Conservation (phyloP, 208 protist species). For the Strigomonas culicis region DNA sequence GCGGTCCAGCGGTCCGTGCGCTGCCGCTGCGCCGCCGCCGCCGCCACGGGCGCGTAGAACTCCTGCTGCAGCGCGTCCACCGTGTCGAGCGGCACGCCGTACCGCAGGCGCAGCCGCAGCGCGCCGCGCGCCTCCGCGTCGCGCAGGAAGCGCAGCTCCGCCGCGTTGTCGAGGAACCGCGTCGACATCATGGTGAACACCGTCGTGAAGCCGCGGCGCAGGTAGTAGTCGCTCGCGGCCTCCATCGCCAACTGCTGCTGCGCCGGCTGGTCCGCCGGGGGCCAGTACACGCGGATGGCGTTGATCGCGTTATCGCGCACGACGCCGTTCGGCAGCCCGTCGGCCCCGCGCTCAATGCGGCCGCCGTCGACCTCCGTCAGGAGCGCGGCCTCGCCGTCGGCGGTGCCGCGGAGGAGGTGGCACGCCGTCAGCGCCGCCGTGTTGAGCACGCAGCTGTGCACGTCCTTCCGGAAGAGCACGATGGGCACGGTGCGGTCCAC, state of each 20-base stretch:
- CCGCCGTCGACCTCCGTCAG: slow-evolving; percentile 32
- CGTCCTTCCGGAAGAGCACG: slow-evolving; percentile 47
- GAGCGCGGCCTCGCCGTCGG: slow-evolving; percentile 20
- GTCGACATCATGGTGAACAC: slow-evolving; percentile 53
- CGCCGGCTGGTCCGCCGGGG: slow-evolving; percentile 14
- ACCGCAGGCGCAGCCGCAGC: slow-evolving; percentile 40
- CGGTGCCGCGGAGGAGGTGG: slow-evolving; percentile 38
- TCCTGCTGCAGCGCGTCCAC: slow-evolving; percentile 19
- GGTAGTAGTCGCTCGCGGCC: slow-evolving; percentile 26
- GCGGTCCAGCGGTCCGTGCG: slow-evolving; percentile 32
- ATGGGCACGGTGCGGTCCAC: slow-evolving; percentile 35
- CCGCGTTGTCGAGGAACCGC: slow-evolving; percentile 31
- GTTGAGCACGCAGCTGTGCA: slow-evolving; percentile 57
- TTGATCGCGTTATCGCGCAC: slow-evolving; percentile 57
- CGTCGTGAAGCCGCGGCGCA: slow-evolving; percentile 40
- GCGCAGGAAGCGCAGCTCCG: slow-evolving; percentile 29
- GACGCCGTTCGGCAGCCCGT: slow-evolving; percentile 47
- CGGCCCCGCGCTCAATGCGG: slow-evolving; percentile 28
- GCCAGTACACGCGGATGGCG: slow-evolving; percentile 21
- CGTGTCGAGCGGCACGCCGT: slow-evolving; percentile 27
- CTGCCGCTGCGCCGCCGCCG: slow-evolving; percentile 1
- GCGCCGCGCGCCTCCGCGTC: slow-evolving; percentile 23
- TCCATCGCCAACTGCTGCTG: slow-evolving; percentile 18
- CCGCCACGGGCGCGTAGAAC: slow-evolving; percentile 27
- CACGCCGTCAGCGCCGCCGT: slow-evolving; percentile 33